These are phyloP conservation scores for Neurospora tetrasperma DNA, from an alignment of 495 filamentous ascomycete species.

Conservation along the genomic window DNA sequence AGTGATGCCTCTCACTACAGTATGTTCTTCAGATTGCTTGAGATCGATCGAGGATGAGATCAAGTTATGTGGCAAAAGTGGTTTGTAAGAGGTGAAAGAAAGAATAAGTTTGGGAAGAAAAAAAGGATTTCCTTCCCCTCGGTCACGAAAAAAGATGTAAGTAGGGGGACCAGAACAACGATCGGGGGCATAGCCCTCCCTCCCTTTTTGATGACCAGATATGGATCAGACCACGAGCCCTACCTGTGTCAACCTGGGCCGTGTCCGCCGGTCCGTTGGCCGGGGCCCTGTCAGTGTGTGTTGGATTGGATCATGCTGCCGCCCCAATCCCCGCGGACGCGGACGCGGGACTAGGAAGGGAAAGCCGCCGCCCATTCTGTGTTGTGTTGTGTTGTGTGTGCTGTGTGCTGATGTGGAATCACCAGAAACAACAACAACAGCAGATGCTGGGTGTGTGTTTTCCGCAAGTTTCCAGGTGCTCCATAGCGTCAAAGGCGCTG, in stretches of 20 bases:
- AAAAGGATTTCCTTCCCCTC: not conserved
- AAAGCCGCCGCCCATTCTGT: not conserved
- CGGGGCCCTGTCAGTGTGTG: not conserved
- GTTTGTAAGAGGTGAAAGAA: not conserved
- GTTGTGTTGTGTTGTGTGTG: too few species aligned
- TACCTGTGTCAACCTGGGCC: not conserved
- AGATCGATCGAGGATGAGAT: not conserved
- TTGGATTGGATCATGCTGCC: not conserved
- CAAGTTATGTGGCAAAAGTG: not conserved
- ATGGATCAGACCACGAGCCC: not conserved
- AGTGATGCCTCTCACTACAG: not conserved
- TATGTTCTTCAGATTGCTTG: not conserved
- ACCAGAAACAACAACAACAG: not conserved
- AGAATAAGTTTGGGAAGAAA: not conserved
- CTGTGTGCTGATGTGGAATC: not conserved
- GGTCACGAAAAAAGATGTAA: not conserved
- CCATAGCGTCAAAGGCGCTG: not conserved
- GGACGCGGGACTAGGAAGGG: not conserved
- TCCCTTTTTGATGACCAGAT: not conserved
- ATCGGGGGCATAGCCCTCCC: not conserved
- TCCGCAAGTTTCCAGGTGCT: not conserved
- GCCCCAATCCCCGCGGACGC: not conserved
- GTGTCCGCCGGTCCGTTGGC: not conserved
- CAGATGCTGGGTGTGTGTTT: not conserved
- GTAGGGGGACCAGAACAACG: not conserved